phyloP scores from a whole-genome alignment of 225 moss, liverwort and hornwort species.

The Rhytidiadelphus loreus region DNA sequence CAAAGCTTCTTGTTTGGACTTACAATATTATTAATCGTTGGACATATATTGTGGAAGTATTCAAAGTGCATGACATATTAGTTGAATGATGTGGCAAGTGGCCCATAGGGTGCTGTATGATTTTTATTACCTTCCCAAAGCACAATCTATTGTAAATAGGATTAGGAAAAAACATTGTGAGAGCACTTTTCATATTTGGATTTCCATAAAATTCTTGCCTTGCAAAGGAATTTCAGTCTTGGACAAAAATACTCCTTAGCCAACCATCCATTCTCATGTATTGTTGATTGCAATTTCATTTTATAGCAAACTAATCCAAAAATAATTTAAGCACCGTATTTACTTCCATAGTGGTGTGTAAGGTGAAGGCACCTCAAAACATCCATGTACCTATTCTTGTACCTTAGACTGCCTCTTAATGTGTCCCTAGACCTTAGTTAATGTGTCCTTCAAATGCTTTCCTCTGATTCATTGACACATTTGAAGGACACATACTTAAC shows the following conservation, averaged over 20 bases:
- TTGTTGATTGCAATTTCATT: not conserved
- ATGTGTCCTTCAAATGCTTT: too few relatives aligned
- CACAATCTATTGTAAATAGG: too few relatives aligned
- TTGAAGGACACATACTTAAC: too few relatives aligned
- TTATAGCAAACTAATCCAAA: not conserved
- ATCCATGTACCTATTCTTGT: too few relatives aligned
- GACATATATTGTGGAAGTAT: not conserved
- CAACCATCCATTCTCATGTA: fast-evolving
- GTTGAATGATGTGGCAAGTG: not conserved
- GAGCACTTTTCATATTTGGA: not conserved
- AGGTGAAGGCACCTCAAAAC: too few relatives aligned
- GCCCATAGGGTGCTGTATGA: fast-evolving
- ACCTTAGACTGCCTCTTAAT: too few relatives aligned
- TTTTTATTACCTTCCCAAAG: not conserved
- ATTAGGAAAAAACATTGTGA: too few relatives aligned
- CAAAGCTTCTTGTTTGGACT: not conserved
- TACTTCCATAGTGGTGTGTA: too few relatives aligned
- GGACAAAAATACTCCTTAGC: fast-evolving
- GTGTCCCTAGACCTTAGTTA: too few relatives aligned
- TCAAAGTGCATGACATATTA: not conserved
- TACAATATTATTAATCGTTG: not conserved
- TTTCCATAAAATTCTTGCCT: not conserved
- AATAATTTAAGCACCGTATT: too few relatives aligned
- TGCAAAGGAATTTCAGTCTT: fast-evolving
- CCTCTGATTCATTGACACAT: too few relatives aligned